Evolutionary conservation across 2,329 filamentous ascomycete genomes (phyloP), one percentile per base, ranked within the genome.

Genomic region (Paraphaeosphaeria sporulosa): DNA sequence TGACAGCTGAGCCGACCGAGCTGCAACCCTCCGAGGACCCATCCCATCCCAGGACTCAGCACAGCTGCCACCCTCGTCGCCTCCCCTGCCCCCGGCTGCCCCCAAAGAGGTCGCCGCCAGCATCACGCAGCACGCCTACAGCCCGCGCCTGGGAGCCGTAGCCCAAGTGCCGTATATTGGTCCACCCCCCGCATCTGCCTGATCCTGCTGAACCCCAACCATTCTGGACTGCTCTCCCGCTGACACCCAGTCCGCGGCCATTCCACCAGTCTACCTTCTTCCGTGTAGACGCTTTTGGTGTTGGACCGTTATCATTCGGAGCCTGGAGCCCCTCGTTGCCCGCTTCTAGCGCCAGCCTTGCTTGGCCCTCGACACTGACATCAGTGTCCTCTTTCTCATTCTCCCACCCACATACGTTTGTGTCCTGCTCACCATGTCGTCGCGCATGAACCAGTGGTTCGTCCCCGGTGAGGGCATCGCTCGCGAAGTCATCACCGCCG

Each of bases 401-500:
- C 64, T 23, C 66, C 62, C 58, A 63, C 63, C 59, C 58, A 61
- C 62, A 66, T 66, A 65, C 63, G 58, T 57, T 54, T 55, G 55
- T 57, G 56, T 23, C 56, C 40, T 57, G 54, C 55, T 65, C 72
- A 67, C 59, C 62, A 76, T 76, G 71, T 74, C 72, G 70, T 74
- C 72, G 63, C 70, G 71, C 55, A 69, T 68, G 75, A 72, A 80
- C 74, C 77, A 82, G 74, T 84, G 82, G 82, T 84, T 83, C 69
- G 77, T 82, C 64, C 77, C 78, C 15, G 81, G 78, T 63, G 81
- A 83, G 50, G 82, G 82, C 72, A 84, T 84, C 68, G 79, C 81
- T 59, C 72, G 82, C 69, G 79, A 83, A 72, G 82, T 84, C 72
- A 84, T 84, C 64, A 82, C 81, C 50, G 81, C 81, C 65, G 82